These are phyloP conservation scores for Roridomyces roridus DNA, from an alignment of 768 basidiomycete species.

Conservation along the genomic window DNA sequence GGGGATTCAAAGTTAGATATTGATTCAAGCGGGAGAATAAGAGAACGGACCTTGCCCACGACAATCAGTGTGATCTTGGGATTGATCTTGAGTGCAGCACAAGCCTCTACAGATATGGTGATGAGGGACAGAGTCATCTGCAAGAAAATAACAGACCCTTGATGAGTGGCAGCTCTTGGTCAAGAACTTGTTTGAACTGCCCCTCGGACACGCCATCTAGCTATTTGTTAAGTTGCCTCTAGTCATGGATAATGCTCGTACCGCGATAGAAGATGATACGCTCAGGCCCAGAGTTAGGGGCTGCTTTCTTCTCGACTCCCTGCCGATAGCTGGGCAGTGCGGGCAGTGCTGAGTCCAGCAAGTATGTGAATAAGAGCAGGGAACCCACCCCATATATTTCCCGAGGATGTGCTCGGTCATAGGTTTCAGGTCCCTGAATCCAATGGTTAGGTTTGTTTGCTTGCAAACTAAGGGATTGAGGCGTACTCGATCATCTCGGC, in stretches of 20 bases:
- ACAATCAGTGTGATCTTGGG: conserved; percentile 78
- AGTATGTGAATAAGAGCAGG: no score
- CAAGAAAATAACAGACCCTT: conserved; percentile 47
- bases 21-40: no score
- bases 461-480: no score
- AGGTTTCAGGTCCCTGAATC: conserved; percentile 60
- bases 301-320: conserved; percentile 55
- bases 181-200: conserved; percentile 59
- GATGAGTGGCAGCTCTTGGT: conserved; percentile 63
- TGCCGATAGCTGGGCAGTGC: conserved; percentile 50
- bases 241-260: no score
- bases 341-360: no score
- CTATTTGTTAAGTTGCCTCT: no score
- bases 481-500: conserved; percentile 80
- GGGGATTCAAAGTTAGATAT: no score
- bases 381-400: conserved; percentile 59
- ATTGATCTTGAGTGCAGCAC: conserved; percentile 57
- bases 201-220: conserved; percentile 64
- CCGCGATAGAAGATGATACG: conserved; percentile 81
- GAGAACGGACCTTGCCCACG: no score
- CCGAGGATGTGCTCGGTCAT: conserved; percentile 68
- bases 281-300: conserved; percentile 53
- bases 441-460: no score
- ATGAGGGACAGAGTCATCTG: conserved; percentile 5
- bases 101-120: conserved; percentile 60